Conservation (phyloP, 805 yeast species). For the Spathaspora hagerdaliae region DNA sequence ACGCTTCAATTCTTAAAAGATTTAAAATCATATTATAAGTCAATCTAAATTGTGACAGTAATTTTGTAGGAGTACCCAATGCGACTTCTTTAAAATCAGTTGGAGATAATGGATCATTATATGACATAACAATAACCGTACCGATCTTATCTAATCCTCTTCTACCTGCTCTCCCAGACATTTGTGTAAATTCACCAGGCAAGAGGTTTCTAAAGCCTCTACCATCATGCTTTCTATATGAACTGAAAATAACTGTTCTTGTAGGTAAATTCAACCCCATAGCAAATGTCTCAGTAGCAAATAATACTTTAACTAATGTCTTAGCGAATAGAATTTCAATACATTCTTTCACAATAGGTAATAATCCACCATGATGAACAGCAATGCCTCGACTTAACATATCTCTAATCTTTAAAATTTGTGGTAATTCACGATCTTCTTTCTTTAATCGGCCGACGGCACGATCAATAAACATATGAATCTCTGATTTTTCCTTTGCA, state of each 20-base stretch:
- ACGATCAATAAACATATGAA: constrained; percentile 87
- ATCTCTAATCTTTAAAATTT: constrained; percentile 77
- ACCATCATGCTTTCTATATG: constrained; percentile 88
- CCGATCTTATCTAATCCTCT: constrained; percentile 93
- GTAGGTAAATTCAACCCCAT: constrained; percentile 98
- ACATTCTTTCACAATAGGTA: constrained; percentile 90
- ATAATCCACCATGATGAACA: constrained; percentile 90
- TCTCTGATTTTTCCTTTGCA: constrained; percentile 83
- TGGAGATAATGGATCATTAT: constrained; percentile 56
- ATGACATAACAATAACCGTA: constrained; percentile 90
- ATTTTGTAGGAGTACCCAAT: constrained; percentile 84
- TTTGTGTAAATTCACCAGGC: constrained; percentile 97
- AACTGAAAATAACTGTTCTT: constrained; percentile 89
- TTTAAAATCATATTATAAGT: constrained; percentile 96
- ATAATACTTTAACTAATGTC: constrained; percentile 81
- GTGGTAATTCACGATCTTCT: constrained; percentile 93
- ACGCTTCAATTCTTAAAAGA: constrained; percentile 85
- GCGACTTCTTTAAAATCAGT: constrained; percentile 72
- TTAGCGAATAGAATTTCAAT: constrained; percentile 89
- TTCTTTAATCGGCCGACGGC: constrained; percentile 83
- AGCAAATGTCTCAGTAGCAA: constrained; percentile 98
- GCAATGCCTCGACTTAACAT: constrained; percentile 89
- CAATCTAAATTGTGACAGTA: constrained; percentile 87
- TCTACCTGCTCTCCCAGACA: constrained; percentile 99
- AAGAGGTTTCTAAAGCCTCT: constrained; percentile 70